Evolutionary conservation across 2,329 filamentous ascomycete genomes (phyloP), one percentile per base, ranked within the genome.

Genomic region (Arachnomyces sp.): DNA sequence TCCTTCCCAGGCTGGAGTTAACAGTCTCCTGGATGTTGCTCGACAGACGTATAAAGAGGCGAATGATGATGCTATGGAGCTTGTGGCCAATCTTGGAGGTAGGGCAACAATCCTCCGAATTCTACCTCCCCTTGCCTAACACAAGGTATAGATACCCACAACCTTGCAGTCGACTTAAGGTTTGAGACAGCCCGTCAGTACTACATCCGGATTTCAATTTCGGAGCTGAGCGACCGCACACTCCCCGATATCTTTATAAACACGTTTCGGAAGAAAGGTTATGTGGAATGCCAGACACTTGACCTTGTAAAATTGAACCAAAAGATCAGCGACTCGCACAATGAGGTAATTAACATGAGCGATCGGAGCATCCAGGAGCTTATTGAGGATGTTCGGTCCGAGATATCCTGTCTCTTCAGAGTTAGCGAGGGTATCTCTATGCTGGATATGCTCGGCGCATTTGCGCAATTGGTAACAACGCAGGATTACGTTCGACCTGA

Each of bases 41-140:
- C 77, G 89, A 4, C 82, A 88, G 53, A 87, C 86, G 0, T 95
- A 92, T 64, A 93, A 92, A 52, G 90, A 96, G 58, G 79, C 83
- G 2, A 92, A 81, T 4, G 76, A 82, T 36, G 86, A 94, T 58
- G 77, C 86, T 3, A 75, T 82, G 49, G 72, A 82, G 38, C 77
- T 90, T 56, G 71, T 90, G 2, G 71, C 76, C 15, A 72, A 78
- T 12, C 61, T 95, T 8, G 76, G 76, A 46, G 70, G 85, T 83
- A 60, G 41, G 66, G 46, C 8, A 1, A 12, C 8, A 25, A 25
- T 25, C 20, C 20, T 9, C 5, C 5, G 9, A 5, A 25, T 25
- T 5, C 20, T 25, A 9, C 9, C 20, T 25, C 5, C n/a, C 17
- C 55, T 34, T 8, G 4, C 25, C 52, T 65, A 41, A 63, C 29